Evolutionary conservation across 164 flowering plant species (phyloP), one percentile per base, ranked within the genome.

Genomic region (Protea cynaroides): DNA sequence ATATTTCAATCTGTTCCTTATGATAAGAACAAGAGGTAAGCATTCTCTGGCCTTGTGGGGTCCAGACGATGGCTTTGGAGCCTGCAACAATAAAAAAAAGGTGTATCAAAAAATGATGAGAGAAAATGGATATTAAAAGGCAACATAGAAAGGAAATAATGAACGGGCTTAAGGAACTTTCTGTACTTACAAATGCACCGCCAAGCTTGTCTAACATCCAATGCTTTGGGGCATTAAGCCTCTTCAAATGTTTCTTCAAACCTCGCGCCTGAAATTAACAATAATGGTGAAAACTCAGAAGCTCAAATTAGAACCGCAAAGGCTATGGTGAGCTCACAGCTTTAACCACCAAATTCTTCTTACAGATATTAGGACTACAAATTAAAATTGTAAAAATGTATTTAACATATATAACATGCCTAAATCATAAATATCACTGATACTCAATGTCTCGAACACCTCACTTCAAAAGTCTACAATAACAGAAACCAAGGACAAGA

Each of bases 161-260:
- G 10, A 52, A 5, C 19, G 58, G 10, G 37, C 2, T 9, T 4
- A 5, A 13, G 47, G n/a, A 14, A 24, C 24, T 8, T 1, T 43
- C 46, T 46, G 14, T 4, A 68, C 88, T 75, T 72, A 84, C 86
- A 77, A 84, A 84, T 58, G 88, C 84, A 65, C 86, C 88, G 34
- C 88, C 88, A 70, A 84, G 85, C 56, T 84, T 84, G 71, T 82
- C 88, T 58, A 84, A 80, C 88, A 82, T 84, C 86, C 86, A 84
- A 73, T 84, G 86, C 65, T 75, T 80, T 0, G 88, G 88, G 67
- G 88, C 88, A 84, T 84, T 84, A 77, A 84, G 86, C 86, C 88
- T 79, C 82, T 83, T 83, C 80, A 83, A 76, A 65, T 83, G 87
- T 56, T 83, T 83, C 83, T 83, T 84, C 82, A 84, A 75, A 17